A percentile compares a stretch with the other conserved stretches of the same genome.
phyloP scores from a whole-genome alignment of 208 protist species.

The Trypanosoma boissoni region DNA sequence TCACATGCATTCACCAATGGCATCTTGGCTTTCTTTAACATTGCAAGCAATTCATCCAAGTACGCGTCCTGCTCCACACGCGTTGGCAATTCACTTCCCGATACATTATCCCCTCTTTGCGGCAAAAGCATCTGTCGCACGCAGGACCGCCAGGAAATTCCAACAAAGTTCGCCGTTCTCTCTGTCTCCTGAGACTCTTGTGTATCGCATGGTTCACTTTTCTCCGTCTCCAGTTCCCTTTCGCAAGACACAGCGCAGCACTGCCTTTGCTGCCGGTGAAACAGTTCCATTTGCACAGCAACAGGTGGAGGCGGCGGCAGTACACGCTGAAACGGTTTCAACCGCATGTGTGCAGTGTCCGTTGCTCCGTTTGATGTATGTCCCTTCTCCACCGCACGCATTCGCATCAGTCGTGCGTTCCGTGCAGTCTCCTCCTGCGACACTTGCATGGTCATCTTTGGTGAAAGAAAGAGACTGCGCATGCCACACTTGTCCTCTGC shows the following conservation, averaged over 20 bases:
- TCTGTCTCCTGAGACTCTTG: no score
- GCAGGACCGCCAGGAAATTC: no score
- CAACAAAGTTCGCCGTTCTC: no score
- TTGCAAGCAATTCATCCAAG: neutral
- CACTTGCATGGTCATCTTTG: neutral
- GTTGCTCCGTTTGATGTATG: neutral
- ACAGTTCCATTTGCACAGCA: constrained; percentile 34
- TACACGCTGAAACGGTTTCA: constrained; percentile 9
- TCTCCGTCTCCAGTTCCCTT: neutral
- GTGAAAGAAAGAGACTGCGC: constrained; percentile 31
- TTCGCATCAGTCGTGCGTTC: neutral
- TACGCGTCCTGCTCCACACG: neutral
- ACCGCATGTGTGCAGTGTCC: constrained; percentile 3
- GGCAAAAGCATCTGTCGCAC: no score
- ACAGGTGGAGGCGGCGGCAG: constrained; percentile 39
- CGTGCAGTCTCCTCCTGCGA: no score
- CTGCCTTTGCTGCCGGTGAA: neutral
- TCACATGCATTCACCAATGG: no score
- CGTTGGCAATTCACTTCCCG: neutral
- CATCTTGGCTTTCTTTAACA: no score
- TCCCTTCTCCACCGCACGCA: neutral
- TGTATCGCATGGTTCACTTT: no score
- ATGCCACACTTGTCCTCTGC: constrained; percentile 13
- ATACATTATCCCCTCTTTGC: no score
- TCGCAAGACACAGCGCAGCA: neutral